Conservation (phyloP, 163 green algal species). For the Scenedesmus sp. region DNA sequence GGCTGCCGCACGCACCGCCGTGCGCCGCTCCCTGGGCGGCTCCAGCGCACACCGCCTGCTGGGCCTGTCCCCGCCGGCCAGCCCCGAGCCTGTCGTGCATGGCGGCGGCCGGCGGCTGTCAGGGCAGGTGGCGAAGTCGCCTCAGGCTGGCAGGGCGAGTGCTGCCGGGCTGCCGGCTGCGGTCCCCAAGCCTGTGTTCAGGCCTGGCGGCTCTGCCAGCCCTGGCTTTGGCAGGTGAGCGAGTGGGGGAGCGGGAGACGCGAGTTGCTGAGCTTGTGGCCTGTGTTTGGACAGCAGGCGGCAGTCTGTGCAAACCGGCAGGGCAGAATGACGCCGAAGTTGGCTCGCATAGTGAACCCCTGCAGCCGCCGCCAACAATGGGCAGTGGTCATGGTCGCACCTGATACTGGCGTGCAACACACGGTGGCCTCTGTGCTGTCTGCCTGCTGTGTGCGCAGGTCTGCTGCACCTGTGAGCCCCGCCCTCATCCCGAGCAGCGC, state of each 20-base stretch:
- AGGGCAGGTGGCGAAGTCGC: background rate
- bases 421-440: too few species aligned
- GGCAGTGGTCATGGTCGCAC: too few species aligned
- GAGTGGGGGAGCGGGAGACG: too few species aligned
- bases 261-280: too few species aligned
- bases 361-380: too few species aligned
- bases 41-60: background rate
- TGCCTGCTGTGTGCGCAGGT: background rate
- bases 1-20: background rate
- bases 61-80: background rate
- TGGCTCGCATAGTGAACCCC: too few species aligned
- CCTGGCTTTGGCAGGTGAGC: background rate
- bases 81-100: conserved; percentile 6
- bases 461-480: background rate
- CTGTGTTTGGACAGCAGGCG: too few species aligned
- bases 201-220: background rate
- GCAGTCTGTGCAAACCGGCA: too few species aligned
- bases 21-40: conserved; percentile 39
- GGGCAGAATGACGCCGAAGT: too few species aligned
- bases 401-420: too few species aligned
- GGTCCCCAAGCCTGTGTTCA: background rate
- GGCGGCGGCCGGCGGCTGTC: background rate
- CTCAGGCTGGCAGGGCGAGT: background rate
- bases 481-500: background rate
- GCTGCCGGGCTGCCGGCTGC: background rate